These are phyloP conservation scores for Cladosporium cucumerinum DNA, from an alignment of 2,329 filamentous ascomycete genomes.

Conservation along the genomic window DNA sequence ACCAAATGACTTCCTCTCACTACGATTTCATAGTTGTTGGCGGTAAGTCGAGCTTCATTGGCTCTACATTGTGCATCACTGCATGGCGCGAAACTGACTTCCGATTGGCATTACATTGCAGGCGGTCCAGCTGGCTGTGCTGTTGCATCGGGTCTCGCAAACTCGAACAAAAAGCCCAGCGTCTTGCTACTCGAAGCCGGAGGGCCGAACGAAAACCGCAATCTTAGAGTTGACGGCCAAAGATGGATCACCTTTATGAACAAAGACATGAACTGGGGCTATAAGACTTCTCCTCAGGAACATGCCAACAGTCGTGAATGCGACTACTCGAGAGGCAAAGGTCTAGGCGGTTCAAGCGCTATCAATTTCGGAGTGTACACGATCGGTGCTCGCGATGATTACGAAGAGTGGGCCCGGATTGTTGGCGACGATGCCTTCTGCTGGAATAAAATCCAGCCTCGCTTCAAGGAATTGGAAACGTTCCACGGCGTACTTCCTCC, in stretches of 20 bases:
- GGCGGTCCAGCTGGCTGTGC: slow-evolving; percentile 60
- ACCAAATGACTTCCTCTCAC: neutral
- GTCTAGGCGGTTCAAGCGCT: slow-evolving; percentile 45
- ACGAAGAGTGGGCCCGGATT: slow-evolving; percentile 57
- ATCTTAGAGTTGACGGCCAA: slow-evolving; percentile 41
- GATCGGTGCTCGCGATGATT: slow-evolving; percentile 58
- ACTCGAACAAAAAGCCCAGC: slow-evolving; percentile 45
- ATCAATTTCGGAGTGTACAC: slow-evolving; percentile 50
- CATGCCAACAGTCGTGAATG: slow-evolving; percentile 36
- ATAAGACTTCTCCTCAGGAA: slow-evolving; percentile 42
- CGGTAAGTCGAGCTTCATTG: slow-evolving; percentile 28
- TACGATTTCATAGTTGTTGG: slow-evolving; percentile 43
- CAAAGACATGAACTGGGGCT: slow-evolving; percentile 50
- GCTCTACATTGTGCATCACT: neutral
- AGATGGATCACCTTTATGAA: slow-evolving; percentile 53
- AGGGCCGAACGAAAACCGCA: slow-evolving; percentile 37
- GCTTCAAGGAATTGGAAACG: slow-evolving; percentile 54
- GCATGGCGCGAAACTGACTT: neutral
- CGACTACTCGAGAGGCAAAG: slow-evolving; percentile 44
- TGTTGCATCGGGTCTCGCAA: slow-evolving; percentile 53
- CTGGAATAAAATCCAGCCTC: slow-evolving; percentile 53
- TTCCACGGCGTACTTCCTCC: slow-evolving; percentile 41
- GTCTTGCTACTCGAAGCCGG: slow-evolving; percentile 63
- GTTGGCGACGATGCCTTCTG: slow-evolving; percentile 55
- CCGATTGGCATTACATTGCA: slow-evolving; percentile 25